Evolutionary conservation across 2,329 filamentous ascomycete genomes (phyloP).

Genomic region (Saccharata proteae): DNA sequence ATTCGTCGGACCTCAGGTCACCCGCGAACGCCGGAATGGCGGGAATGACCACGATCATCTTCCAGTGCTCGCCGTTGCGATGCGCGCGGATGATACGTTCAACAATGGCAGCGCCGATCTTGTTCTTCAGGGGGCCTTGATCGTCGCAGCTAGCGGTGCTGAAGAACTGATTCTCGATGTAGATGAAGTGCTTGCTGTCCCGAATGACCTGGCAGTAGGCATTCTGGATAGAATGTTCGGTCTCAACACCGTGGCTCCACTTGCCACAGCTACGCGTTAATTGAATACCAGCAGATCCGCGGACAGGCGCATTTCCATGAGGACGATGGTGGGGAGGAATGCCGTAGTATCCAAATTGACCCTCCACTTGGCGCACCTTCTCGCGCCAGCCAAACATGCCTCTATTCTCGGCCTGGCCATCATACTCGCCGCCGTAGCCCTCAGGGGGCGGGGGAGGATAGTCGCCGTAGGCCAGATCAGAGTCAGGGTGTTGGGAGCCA

Average conservation of each 20-base stretch:
- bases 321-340: slow-evolving; percentile 13
- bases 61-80: slow-evolving; percentile 53
- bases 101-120: slow-evolving; percentile 67
- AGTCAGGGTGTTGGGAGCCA: slow-evolving; percentile 22
- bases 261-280: slow-evolving; percentile 31
- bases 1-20: slow-evolving; percentile 59
- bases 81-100: slow-evolving; percentile 64
- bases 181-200: slow-evolving; percentile 59
- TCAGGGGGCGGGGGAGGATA: slow-evolving; percentile 11
- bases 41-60: slow-evolving; percentile 66
- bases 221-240: slow-evolving; percentile 74
- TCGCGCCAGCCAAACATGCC: slow-evolving; percentile 18
- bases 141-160: slow-evolving; percentile 65
- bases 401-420: slow-evolving; percentile 15
- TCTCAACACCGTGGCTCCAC: slow-evolving; percentile 48
- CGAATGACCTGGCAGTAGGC: slow-evolving; percentile 65
- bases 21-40: slow-evolving; percentile 74
- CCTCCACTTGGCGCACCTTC: slow-evolving; percentile 15
- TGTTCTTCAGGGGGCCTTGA: slow-evolving; percentile 63
- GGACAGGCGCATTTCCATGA: slow-evolving; percentile 3
- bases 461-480: slow-evolving; percentile 20
- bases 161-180: slow-evolving; percentile 82
- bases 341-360: slow-evolving; percentile 13
- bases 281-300: slow-evolving; percentile 21
- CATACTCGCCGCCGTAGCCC: slow-evolving; percentile 23